Evolutionary conservation across 176 grass and related monocot genomes (phyloP), one percentile per base, ranked within the genome.

Genomic region (Eragrostis nindensis): DNA sequence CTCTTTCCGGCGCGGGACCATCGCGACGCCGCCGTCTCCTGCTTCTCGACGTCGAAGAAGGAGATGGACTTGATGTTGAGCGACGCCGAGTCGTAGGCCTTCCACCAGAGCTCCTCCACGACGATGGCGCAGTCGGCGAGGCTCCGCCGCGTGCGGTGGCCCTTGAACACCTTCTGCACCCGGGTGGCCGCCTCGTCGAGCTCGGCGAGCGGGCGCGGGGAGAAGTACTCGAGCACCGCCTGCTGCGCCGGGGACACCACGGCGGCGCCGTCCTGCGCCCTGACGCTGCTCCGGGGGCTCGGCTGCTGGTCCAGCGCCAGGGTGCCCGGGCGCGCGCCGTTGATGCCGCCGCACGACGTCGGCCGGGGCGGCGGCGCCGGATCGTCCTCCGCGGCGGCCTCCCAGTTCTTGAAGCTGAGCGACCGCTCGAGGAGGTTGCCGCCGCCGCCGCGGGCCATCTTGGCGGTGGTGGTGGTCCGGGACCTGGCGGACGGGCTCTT

Each of bases 101-200:
- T 99, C 97, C 97, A 99, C 97, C 97, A 99, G 62, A 99, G 80
- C 80, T 99, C 97, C 83, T 99, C 93, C 16, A 95, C 18, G 40
- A 99, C 85, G 81, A 99, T 94, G 46, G 93, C 91, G 74, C 97
- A 90, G 87, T 99, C 93, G 46, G 97, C 97, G 26, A 99, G 82
- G 72, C n/a, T 96, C 72, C 97, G 75, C 38, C 97, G 83, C 1
- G 92, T 96, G 25, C 97, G 80, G 77, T 93, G 90, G 48, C 97
- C 92, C 90, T 99, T 99, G 84, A 85, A 99, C n/a, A 83, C 36
- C 82, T 99, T 99, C 70, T 99, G 97, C 26, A 99, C 29, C 72
- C 16, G 88, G 48, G 93, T 99, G 0, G 97, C 97, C 0, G 93
- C 91, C 43, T 86, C 63, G 70, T 99, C 75, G 22, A 99, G 97